These are phyloP conservation scores for Lathyrus sativus DNA, from an alignment of 306 rosid species.

Conservation along the genomic window DNA sequence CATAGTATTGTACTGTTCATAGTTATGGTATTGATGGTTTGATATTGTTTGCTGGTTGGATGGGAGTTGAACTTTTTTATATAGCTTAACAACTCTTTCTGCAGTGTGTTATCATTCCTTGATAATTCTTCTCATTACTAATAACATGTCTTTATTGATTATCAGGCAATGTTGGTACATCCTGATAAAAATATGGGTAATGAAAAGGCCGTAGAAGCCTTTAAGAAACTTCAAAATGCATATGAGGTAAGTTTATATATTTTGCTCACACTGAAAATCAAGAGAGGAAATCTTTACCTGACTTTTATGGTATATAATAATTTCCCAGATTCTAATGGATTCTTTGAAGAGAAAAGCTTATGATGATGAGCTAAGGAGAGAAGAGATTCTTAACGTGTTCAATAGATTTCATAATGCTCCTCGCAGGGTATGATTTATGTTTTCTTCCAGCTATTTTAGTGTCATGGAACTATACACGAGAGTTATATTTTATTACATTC, in stretches of 20 bases:
- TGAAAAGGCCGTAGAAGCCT: slow-evolving; percentile 97
- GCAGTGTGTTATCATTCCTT: slow-evolving; percentile 27
- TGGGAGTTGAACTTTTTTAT: slow-evolving; percentile 22
- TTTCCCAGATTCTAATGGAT: slow-evolving; percentile 81
- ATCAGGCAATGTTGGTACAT: slow-evolving; percentile 98
- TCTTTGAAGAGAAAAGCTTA: slow-evolving; percentile 84
- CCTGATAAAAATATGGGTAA: slow-evolving; percentile 99
- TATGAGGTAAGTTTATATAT: slow-evolving; percentile 68
- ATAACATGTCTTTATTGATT: slow-evolving; percentile 39
- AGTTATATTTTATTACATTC: neutral
- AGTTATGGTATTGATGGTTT: slow-evolving; percentile 12
- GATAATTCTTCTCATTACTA: slow-evolving; percentile 38
- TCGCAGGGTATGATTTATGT: slow-evolving; percentile 55
- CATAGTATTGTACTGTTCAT: slow-evolving; percentile 18
- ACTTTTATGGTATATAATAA: slow-evolving; percentile 37
- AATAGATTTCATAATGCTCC: slow-evolving; percentile 69
- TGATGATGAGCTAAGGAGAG: slow-evolving; percentile 92
- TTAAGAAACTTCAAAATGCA: slow-evolving; percentile 98
- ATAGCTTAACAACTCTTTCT: slow-evolving; percentile 24
- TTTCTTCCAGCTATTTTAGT: slow-evolving; percentile 21
- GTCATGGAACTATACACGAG: slow-evolving; percentile 3
- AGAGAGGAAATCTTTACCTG: slow-evolving; percentile 31
- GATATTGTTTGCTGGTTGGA: slow-evolving; percentile 30
- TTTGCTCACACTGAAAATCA: slow-evolving; percentile 22
- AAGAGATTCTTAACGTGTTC: slow-evolving; percentile 78